Evolutionary conservation across 495 filamentous ascomycete species (phyloP).

Genomic region (Daldinia grandis): DNA sequence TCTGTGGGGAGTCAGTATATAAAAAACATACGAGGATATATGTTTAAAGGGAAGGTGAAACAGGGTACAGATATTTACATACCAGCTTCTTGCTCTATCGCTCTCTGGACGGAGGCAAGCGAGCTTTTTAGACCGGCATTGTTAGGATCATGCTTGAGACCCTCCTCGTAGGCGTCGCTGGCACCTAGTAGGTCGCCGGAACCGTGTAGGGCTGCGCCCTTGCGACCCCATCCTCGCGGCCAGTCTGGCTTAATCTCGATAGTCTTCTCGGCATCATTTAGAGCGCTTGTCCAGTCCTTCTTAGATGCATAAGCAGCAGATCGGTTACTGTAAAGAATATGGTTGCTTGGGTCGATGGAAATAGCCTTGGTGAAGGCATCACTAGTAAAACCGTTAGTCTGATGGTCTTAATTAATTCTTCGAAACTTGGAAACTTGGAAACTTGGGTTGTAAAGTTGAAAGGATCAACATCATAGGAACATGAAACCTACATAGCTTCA

Average conservation of each 20-base stretch:
- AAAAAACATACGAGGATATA: slow-evolving; percentile 7
- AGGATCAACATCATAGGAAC: neutral
- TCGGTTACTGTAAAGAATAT: slow-evolving; percentile 97
- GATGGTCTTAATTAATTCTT: neutral
- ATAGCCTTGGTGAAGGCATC: slow-evolving; percentile 96
- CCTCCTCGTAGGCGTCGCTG: slow-evolving; percentile 88
- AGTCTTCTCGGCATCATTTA: slow-evolving; percentile 91
- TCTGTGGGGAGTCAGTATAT: slow-evolving; percentile 32
- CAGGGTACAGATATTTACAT: slow-evolving; percentile 16
- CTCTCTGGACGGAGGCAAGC: slow-evolving; percentile 79
- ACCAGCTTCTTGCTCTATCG: slow-evolving; percentile 86
- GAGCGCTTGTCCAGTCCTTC: slow-evolving; percentile 81
- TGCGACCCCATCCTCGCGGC: slow-evolving; percentile 94
- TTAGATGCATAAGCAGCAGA: slow-evolving; percentile 96
- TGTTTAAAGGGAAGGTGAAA: neutral
- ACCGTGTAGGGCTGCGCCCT: slow-evolving; percentile 90
- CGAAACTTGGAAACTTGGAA: neutral
- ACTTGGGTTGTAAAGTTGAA: slow-evolving; percentile 1
- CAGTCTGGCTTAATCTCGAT: slow-evolving; percentile 96
- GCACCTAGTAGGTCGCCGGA: slow-evolving; percentile 84
- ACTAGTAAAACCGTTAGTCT: slow-evolving; percentile 56
- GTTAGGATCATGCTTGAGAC: slow-evolving; percentile 86
- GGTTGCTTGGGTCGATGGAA: slow-evolving; percentile 84
- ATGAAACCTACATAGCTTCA: slow-evolving; percentile 83
- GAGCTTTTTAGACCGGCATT: slow-evolving; percentile 95